A percentile compares a stretch with the other conserved stretches of the same genome.
phyloP scores from a whole-genome alignment of 768 basidiomycete species.

The Boletus rex-veris region DNA sequence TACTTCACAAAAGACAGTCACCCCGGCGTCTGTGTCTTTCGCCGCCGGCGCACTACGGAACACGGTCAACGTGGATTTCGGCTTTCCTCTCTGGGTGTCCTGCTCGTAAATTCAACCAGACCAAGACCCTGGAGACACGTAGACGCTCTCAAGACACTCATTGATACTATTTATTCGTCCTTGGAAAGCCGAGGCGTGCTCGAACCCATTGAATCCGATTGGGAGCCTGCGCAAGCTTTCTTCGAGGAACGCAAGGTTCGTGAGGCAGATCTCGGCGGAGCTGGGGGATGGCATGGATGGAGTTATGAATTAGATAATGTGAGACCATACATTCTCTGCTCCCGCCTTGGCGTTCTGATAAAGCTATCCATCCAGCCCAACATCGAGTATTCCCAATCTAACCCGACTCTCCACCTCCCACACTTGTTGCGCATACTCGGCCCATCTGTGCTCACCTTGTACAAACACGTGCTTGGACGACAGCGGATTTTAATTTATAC shows the following conservation, averaged over 20 bases:
- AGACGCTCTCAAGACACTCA: constrained; percentile 56
- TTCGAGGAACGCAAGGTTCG: constrained; percentile 61
- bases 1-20: constrained; percentile 71
- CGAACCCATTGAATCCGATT: constrained; percentile 53
- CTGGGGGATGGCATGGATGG: constrained; percentile 68
- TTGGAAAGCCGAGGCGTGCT: constrained; percentile 45
- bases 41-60: constrained; percentile 63
- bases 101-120: constrained; percentile 60
- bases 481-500: constrained; percentile 79
- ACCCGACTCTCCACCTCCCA: constrained; percentile 69
- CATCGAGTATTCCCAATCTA: constrained; percentile 25
- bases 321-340: constrained; percentile 11
- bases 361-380: constrained; percentile 22
- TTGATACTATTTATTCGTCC: constrained; percentile 49
- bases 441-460: constrained; percentile 72
- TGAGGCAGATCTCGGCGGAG: constrained; percentile 49
- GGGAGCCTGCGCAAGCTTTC: constrained; percentile 59
- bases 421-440: constrained; percentile 76
- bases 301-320: constrained; percentile 59
- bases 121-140: constrained; percentile 79
- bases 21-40: constrained; percentile 73
- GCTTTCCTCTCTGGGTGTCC: constrained; percentile 72
- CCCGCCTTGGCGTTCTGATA: neutral
- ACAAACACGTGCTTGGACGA: constrained; percentile 74
- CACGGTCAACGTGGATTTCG: constrained; percentile 76